Evolutionary conservation across 73 alveolate species (phyloP), one percentile per base, ranked within the genome.

Genomic region (Paramecium caudatum): DNA sequence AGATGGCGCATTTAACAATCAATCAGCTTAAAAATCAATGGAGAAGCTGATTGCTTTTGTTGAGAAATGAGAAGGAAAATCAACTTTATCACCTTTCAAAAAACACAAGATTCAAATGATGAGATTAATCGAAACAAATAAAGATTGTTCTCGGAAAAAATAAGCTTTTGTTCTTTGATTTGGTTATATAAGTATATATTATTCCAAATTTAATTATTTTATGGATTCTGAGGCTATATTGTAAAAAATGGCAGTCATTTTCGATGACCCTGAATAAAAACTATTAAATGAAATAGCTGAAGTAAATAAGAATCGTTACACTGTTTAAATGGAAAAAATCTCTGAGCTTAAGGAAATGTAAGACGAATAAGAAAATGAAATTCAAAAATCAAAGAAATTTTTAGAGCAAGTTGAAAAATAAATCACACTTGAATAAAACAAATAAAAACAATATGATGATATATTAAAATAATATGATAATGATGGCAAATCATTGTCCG

Each of bases 181-280:
- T 41, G 50, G 7, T 8, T 12, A 8, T 41, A 8, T 41, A 8
- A 12, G 7, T 41, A 8, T 8, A 41, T 41, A 8, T 41, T 41
- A 41, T 41, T n/a, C n/a, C n/a, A n/a, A n/a, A n/a, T n/a, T n/a
- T n/a, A n/a, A n/a, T n/a, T n/a, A 48, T 48, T 5, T 12, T 9
- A 48, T 48, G 86, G 86, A 69, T 69, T 69, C 36, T 0, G 46
- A 74, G 8, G 47, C 43, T 19, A 36, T 74, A 16, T 8, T 74
- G 27, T 12, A 74, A 43, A 74, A 41, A 45, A 74, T 74, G 88
- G 88, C 88, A 15, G 68, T 74, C 39, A 74, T 74, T 41, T 74
- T 41, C 17, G 88, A 74, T 74, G 88, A 74, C 32, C 68, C 88
- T 37, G 39, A 74, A 37, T 27, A 12, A 37, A 74, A 74, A 17